Evolutionary conservation across 2,329 filamentous ascomycete species (phyloP), one percentile per base, ranked within the genome.

Genomic region (Hypoxylon sp.): DNA sequence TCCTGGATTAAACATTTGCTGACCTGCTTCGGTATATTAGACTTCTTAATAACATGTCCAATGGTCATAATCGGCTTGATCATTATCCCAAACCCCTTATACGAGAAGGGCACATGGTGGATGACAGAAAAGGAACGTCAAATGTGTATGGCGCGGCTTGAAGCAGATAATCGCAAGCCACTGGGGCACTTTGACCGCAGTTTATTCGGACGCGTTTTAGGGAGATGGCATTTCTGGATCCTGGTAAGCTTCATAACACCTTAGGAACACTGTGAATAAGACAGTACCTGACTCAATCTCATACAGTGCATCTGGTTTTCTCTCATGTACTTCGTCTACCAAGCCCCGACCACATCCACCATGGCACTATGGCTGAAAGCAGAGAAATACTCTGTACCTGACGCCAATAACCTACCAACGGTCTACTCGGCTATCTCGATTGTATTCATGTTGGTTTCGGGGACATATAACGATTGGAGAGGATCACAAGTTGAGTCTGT

Each of bases 21-120:
- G 42, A 43, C 30, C 9, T 21, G 8, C 25, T 13, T 37, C 19
- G 7, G 15, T 16, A 23, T 41, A 21, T 12, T 19, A 57, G 57
- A 60, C 23, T 60, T 57, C 17, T 29, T 59, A 20, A 56, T 59
- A 21, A 56, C 56, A 4, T 55, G 55, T 12, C 56, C 56, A 8
- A 48, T 60, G 41, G 57, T 58, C 3, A 26, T 57, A 5, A 30
- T 58, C 7, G 54, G 57, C 6, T 41, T 60, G 12, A 31, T 57
- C n/a, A 51, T 60, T 5, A 57, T 60, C 11, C 57, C 57, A 5
- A 57, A 60, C 25, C 57, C 57, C 7, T 36, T 60, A n/a, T 53
- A 57, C 21, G 69, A 68, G 2, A 67, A 69, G 3, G 60, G 55
- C 7, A 65, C 69, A 3, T 70, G 68, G 41, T 71, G 63, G 48